These are phyloP conservation scores for Colletotrichum tropicicola DNA, from an alignment of 2,329 filamentous ascomycete genomes.

Conservation along the genomic window DNA sequence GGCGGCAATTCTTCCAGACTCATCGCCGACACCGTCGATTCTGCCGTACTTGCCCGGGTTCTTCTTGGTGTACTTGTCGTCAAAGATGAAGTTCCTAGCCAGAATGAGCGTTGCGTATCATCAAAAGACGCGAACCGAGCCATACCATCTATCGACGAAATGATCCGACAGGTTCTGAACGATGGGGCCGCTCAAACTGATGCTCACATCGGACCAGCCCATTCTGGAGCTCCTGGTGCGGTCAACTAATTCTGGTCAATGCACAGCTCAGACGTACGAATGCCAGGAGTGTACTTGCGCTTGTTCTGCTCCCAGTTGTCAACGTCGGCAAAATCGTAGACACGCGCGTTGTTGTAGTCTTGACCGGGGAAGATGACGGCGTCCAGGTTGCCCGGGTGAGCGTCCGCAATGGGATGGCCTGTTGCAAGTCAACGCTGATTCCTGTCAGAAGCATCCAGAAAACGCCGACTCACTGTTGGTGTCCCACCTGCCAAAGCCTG, in stretches of 20 bases:
- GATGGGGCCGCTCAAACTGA: slow-evolving; percentile 79
- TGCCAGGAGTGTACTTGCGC: slow-evolving; percentile 46
- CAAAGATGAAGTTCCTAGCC: slow-evolving; percentile 81
- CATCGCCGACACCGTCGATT: slow-evolving; percentile 31
- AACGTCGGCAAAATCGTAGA: slow-evolving; percentile 84
- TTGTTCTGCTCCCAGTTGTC: slow-evolving; percentile 86
- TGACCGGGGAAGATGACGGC: slow-evolving; percentile 86
- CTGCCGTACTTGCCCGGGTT: slow-evolving; percentile 60
- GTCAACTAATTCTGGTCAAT: slow-evolving; percentile 62
- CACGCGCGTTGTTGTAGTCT: slow-evolving; percentile 89
- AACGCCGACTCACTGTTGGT: slow-evolving; percentile 67
- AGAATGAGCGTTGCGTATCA: slow-evolving; percentile 19
- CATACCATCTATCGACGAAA: slow-evolving; percentile 82
- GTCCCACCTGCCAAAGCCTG: slow-evolving; percentile 85
- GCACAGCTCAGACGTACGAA: background rate
- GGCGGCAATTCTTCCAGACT: slow-evolving; percentile 19
- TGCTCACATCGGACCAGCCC: slow-evolving; percentile 90
- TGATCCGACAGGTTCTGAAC: slow-evolving; percentile 79
- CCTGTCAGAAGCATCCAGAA: background rate
- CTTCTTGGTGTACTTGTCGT: slow-evolving; percentile 75
- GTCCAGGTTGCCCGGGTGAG: slow-evolving; percentile 80
- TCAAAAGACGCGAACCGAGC: background rate
- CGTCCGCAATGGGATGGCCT: slow-evolving; percentile 83
- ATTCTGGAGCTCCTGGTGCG: slow-evolving; percentile 82
- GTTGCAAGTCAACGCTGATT: slow-evolving; percentile 31